These are phyloP conservation scores for Tetrapisispora fleetii DNA, from an alignment of 805 yeast genomes.

Conservation along the genomic window DNA sequence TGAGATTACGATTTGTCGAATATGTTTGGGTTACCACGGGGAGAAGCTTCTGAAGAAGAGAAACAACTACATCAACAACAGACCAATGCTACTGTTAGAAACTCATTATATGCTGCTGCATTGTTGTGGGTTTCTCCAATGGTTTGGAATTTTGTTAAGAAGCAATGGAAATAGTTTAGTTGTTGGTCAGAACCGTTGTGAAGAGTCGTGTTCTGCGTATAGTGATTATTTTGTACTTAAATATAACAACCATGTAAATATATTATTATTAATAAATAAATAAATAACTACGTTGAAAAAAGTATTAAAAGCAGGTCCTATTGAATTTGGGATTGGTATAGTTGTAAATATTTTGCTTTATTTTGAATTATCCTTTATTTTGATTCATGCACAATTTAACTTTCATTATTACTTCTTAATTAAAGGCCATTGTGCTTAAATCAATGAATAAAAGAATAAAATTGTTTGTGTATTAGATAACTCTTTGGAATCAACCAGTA, in stretches of 20 bases:
- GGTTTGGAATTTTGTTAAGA: constrained; percentile 27
- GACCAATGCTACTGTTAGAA: constrained; percentile 47
- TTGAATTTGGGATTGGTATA: too few relatives aligned
- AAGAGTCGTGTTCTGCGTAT: not conserved
- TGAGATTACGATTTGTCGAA: not conserved
- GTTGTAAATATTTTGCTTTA: too few relatives aligned
- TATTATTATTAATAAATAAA: not conserved
- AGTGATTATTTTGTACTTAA: not conserved
- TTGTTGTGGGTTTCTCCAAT: constrained; percentile 42
- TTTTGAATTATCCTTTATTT: too few relatives aligned
- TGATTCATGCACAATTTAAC: too few relatives aligned
- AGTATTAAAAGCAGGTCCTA: too few relatives aligned
- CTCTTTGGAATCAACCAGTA: too few relatives aligned
- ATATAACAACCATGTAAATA: constrained; percentile 1
- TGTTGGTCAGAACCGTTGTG: not conserved
- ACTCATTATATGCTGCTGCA: constrained; percentile 55
- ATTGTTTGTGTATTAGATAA: too few relatives aligned
- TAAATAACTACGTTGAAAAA: not conserved
- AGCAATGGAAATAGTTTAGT: constrained; percentile 24
- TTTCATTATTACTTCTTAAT: too few relatives aligned
- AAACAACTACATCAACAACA: constrained; percentile 55
- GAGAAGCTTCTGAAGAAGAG: constrained; percentile 50
- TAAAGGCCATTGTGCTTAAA: too few relatives aligned
- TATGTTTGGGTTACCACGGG: constrained; percentile 44
- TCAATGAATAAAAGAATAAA: too few relatives aligned